Conservation (phyloP, 1,284 basidiomycete species). For the Cryptococcus floricola region DNA sequence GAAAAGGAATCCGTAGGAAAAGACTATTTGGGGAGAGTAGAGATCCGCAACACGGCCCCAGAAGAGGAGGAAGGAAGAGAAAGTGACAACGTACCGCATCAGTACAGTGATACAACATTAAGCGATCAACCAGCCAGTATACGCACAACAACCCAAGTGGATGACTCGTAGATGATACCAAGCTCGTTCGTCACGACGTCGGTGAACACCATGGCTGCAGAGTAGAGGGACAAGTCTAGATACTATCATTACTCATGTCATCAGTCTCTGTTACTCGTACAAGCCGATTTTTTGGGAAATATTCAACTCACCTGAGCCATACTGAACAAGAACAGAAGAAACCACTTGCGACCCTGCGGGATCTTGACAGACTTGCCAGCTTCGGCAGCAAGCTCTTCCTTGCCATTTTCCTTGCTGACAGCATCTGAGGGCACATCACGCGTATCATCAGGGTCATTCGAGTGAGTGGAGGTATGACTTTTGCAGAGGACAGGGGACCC, state of each 20-base stretch:
- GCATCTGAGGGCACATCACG: too few species aligned
- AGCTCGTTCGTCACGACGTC: constrained; percentile 24
- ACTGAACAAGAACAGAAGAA: constrained; percentile 25
- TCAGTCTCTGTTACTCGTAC: not conserved
- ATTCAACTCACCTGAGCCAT: constrained; percentile 20
- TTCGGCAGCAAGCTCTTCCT: not conserved
- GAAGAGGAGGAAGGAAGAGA: constrained; percentile 29
- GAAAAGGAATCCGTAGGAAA: constrained; percentile 25
- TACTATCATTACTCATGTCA: constrained; percentile 9
- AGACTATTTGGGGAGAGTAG: constrained; percentile 37
- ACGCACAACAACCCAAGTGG: constrained; percentile 34
- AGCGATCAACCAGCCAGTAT: not conserved
- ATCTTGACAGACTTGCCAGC: constrained; percentile 9
- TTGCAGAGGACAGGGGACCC: too few species aligned
- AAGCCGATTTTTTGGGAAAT: not conserved
- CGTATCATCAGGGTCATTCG: too few species aligned
- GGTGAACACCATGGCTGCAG: constrained; percentile 28
- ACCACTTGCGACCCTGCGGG: constrained; percentile 26
- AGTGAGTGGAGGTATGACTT: too few species aligned
- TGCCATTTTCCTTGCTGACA: too few species aligned
- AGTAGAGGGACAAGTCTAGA: constrained; percentile 13
- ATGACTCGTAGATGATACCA: constrained; percentile 27
- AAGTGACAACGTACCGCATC: constrained; percentile 4
- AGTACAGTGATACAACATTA: not conserved
- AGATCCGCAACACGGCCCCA: constrained; percentile 41